phyloP scores from a whole-genome alignment of 1,139 yeast genomes.

The Yamadazyma diddensiae region DNA sequence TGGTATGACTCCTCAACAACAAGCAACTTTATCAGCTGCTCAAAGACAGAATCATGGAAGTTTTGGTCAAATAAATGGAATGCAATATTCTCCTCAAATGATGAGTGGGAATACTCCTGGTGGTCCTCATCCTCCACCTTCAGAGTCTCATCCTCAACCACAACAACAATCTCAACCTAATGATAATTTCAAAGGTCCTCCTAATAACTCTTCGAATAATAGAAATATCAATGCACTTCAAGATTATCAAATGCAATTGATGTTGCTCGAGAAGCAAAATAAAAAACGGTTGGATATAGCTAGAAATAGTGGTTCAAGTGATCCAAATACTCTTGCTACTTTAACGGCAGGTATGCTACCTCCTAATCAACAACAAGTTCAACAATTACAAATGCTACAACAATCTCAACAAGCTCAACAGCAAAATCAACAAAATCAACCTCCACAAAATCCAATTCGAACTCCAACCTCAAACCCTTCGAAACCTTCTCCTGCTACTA shows the following conservation, averaged over 20 bases:
- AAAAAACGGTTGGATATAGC: slow-evolving; percentile 59
- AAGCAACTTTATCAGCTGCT: slow-evolving; percentile 3
- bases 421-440: slow-evolving; percentile 3
- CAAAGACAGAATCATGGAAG: slow-evolving; percentile 6
- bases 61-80: slow-evolving; percentile 17
- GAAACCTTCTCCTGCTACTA: slow-evolving; percentile 26
- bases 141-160: slow-evolving; percentile 4
- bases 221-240: slow-evolving; percentile 50
- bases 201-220: slow-evolving; percentile 10
- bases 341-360: slow-evolving; percentile 25
- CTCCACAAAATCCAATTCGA: slow-evolving; percentile 5
- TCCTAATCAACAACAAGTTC: slow-evolving; percentile 17
- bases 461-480: slow-evolving; percentile 10
- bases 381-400: slow-evolving; percentile 11
- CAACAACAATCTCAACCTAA: slow-evolving; percentile 1
- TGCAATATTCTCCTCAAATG: slow-evolving; percentile 6
- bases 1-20: slow-evolving; percentile 20
- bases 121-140: slow-evolving; percentile 6
- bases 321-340: slow-evolving; percentile 16
- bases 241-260: slow-evolving; percentile 74
- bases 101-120: slow-evolving; percentile 5
- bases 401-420: slow-evolving; percentile 4
- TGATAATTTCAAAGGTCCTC: slow-evolving; percentile 9
- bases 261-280: slow-evolving; percentile 69
- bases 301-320: slow-evolving; percentile 31